These are phyloP conservation scores for Eucalyptus polybractea DNA, from an alignment of 345 rosid species.

Conservation along the genomic window DNA sequence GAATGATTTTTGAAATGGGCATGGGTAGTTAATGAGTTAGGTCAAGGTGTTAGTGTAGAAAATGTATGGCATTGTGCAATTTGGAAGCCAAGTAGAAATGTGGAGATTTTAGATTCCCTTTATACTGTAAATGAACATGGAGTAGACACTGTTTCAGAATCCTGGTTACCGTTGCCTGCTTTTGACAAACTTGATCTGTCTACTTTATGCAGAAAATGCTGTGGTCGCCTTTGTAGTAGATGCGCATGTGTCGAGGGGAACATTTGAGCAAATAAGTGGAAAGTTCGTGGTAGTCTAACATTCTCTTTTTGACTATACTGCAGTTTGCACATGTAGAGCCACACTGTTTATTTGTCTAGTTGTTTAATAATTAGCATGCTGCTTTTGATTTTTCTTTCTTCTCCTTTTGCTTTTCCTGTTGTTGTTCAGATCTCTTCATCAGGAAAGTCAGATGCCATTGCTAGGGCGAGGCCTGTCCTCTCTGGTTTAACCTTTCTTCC, in stretches of 20 bases:
- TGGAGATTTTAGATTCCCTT: not conserved
- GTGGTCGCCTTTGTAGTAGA: conserved; percentile 32
- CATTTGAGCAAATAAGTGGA: conserved; percentile 42
- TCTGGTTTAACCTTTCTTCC: conserved; percentile 30
- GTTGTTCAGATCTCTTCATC: conserved; percentile 52
- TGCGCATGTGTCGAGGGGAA: conserved; percentile 53
- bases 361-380: not conserved
- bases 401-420: not conserved
- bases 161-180: not conserved
- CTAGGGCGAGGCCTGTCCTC: conserved; percentile 62
- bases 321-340: not conserved
- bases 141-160: not conserved
- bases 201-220: conserved; percentile 31
- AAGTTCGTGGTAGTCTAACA: conserved; percentile 40
- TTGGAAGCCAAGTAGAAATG: not conserved
- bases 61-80: not conserved
- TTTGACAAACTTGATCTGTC: not conserved
- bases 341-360: not conserved
- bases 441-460: conserved; percentile 60
- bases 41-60: not conserved
- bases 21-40: not conserved
- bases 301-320: not conserved
- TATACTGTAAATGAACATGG: not conserved
- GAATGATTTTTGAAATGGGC: not conserved
- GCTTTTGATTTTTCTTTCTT: not conserved